Evolutionary conservation across 176 grass and related monocot genomes (phyloP).

Genomic region (Coix lacrymajobi): DNA sequence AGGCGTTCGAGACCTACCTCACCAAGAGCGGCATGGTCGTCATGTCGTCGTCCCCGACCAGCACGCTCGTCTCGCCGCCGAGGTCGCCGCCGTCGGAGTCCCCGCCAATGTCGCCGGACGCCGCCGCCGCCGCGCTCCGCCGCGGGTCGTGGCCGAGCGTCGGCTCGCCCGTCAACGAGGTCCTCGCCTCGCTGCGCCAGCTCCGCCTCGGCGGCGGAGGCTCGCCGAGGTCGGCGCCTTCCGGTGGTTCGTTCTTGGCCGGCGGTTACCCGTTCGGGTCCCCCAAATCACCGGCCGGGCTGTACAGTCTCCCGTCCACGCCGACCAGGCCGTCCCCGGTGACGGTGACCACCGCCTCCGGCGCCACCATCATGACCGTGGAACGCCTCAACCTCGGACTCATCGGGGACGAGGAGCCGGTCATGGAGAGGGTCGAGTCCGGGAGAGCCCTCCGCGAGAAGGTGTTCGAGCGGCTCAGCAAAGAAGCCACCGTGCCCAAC

Average conservation of each 20-base stretch:
- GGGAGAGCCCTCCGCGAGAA: conserved; percentile 67
- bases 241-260: conserved; percentile 15
- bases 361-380: conserved; percentile 17
- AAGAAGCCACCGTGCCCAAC: conserved; percentile 36
- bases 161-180: conserved; percentile 45
- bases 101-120: conserved; percentile 62
- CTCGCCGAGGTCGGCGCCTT: conserved; percentile 43
- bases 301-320: conserved; percentile 59
- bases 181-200: conserved; percentile 55
- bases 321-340: conserved; percentile 22
- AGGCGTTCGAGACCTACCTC: conserved; percentile 58
- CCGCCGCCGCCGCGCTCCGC: conserved; percentile 12
- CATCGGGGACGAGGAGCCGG: conserved; percentile 32
- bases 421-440: conserved; percentile 72
- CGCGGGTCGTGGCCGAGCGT: conserved; percentile 39
- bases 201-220: conserved; percentile 41
- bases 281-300: conserved; percentile 23
- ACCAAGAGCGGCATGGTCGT: conserved; percentile 24
- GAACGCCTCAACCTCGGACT: conserved; percentile 40
- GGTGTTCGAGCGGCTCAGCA: conserved; percentile 79
- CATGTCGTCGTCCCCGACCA: conserved; percentile 63
- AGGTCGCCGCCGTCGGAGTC: conserved; percentile 61
- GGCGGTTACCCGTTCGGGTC: conserved; percentile 42
- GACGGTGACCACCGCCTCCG: background rate
- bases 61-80: conserved; percentile 67